Evolutionary conservation across 169 alveolate species (phyloP).

Genomic region (Blepharisma undulans): DNA sequence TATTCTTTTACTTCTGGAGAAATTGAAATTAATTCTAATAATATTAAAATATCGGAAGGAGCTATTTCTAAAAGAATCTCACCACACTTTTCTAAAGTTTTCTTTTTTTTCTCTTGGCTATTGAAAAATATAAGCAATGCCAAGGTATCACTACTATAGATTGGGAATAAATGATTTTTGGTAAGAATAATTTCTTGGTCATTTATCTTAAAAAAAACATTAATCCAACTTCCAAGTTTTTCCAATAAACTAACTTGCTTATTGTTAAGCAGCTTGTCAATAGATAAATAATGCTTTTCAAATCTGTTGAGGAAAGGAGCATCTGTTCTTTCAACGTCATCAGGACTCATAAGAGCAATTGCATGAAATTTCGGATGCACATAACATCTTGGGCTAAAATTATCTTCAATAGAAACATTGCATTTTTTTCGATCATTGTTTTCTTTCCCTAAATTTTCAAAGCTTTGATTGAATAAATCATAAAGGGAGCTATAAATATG

Average conservation of each 20-base stretch:
- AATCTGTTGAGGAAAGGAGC: conserved; percentile 65
- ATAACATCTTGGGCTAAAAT: conserved; percentile 40
- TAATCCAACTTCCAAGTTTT: neutral
- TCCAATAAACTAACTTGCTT: neutral
- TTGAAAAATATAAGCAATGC: neutral
- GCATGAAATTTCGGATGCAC: conserved; percentile 6
- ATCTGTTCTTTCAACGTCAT: conserved; percentile 47
- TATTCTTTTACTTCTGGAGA: neutral
- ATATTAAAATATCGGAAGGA: neutral
- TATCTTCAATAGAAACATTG: conserved; percentile 56
- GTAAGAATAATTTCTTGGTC: neutral
- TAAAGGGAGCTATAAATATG: conserved; percentile 55
- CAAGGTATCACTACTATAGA: neutral
- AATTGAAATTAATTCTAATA: neutral
- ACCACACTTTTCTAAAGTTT: neutral
- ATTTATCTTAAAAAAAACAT: neutral
- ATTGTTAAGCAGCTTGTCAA: conserved; percentile 45
- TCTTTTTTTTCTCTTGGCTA: neutral
- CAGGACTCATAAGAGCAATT: conserved; percentile 32
- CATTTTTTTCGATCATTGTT: conserved; percentile 27
- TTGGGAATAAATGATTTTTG: neutral
- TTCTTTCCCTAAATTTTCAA: conserved; percentile 12
- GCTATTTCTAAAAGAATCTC: neutral
- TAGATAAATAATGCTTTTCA: conserved; percentile 58
- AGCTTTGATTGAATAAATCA: conserved; percentile 67